phyloP scores from a whole-genome alignment of 257 asterid genomes.

The Cinchona pubescens region DNA sequence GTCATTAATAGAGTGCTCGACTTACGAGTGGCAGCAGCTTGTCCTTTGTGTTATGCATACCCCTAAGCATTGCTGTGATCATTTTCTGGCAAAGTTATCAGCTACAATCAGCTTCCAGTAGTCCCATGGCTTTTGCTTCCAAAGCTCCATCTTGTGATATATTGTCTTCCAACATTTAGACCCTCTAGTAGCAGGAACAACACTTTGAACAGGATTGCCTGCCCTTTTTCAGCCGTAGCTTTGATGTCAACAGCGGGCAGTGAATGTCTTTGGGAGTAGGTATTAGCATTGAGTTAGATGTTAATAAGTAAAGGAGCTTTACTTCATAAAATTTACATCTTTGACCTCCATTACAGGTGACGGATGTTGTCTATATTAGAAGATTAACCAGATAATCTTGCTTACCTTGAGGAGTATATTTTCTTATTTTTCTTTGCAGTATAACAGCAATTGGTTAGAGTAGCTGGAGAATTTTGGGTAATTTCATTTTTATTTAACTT shows the following conservation, averaged over 20 bases:
- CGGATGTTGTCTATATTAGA: background rate
- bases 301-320: background rate
- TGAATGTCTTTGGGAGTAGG: background rate
- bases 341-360: background rate
- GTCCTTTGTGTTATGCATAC: background rate
- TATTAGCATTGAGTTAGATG: background rate
- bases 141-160: background rate
- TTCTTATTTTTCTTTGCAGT: background rate
- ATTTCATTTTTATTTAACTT: background rate
- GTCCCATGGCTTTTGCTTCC: background rate
- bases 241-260: background rate
- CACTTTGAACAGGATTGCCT: background rate
- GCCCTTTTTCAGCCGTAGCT: background rate
- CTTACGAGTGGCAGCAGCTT: background rate
- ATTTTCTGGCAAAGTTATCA: background rate
- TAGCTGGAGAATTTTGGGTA: too few species aligned
- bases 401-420: background rate
- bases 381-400: background rate
- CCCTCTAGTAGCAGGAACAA: background rate
- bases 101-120: background rate
- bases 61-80: background rate
- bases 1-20: background rate
- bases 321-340: background rate
- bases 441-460: background rate
- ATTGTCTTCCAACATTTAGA: background rate